A percentile compares a stretch with the other conserved stretches of the same genome.
Conservation (phyloP, 495 filamentous ascomycete species). For the Aspergillus steynii region DNA sequence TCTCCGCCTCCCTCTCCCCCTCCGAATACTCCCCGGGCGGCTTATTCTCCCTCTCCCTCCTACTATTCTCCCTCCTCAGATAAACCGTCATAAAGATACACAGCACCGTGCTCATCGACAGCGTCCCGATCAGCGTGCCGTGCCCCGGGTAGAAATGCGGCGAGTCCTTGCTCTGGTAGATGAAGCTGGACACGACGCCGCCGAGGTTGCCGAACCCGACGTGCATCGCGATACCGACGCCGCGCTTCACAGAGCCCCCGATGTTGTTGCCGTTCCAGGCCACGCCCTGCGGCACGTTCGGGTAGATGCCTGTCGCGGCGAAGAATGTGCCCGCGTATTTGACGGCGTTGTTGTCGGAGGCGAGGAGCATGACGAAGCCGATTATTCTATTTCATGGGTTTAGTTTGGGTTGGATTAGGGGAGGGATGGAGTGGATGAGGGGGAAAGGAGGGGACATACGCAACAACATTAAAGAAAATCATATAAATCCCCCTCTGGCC, state of each 20-base stretch:
- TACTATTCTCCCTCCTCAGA: constrained; percentile 12
- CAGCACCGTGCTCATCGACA: constrained; percentile 15
- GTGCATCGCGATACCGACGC: constrained; percentile 16
- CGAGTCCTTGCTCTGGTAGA: constrained; percentile 11
- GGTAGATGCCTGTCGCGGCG: constrained; percentile 23
- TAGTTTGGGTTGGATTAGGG: constrained; percentile 25
- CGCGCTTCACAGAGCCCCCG: constrained; percentile 13
- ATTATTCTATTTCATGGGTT: constrained; percentile 29
- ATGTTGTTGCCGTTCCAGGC: constrained; percentile 20
- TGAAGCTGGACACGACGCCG: constrained; percentile 12
- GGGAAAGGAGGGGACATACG: constrained; percentile 32
- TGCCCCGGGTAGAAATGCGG: constrained; percentile 13
- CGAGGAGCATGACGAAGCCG: constrained; percentile 38
- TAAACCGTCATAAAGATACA: constrained; percentile 18
- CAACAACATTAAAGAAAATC: constrained; percentile 34
- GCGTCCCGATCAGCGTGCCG: constrained; percentile 14
- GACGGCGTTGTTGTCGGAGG: constrained; percentile 22
- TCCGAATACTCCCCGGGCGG: constrained; percentile 11
- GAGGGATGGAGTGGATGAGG: constrained; percentile 13
- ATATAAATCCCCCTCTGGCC: constrained; percentile 13
- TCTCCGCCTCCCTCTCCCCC: constrained; percentile 11
- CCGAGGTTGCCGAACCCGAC: constrained; percentile 15
- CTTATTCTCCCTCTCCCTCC: constrained; percentile 15
- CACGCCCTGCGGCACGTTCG: constrained; percentile 15
- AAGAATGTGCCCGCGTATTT: constrained; percentile 30